These are phyloP conservation scores for Carex pumila DNA, from an alignment of 176 grass and related monocot genomes.

Conservation along the genomic window DNA sequence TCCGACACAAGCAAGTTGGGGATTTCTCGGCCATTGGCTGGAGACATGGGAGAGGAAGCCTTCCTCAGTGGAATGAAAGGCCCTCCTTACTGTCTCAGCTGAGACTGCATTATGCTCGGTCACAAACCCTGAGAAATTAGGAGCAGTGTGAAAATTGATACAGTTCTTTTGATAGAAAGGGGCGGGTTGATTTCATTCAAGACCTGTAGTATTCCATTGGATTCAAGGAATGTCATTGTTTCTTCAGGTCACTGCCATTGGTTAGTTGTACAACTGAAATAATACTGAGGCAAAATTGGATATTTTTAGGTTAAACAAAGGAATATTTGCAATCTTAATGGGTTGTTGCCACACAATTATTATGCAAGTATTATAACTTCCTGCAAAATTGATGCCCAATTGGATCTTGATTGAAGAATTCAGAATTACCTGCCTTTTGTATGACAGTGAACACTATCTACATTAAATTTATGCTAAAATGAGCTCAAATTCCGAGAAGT, in stretches of 20 bases:
- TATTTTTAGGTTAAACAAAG: not conserved
- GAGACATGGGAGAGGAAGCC: conserved; percentile 67
- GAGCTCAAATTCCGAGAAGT: not conserved
- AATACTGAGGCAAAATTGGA: not conserved
- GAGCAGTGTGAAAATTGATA: not conserved
- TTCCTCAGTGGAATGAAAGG: conserved; percentile 58
- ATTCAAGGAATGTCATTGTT: not conserved
- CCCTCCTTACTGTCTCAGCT: conserved; percentile 39
- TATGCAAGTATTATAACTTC: not conserved
- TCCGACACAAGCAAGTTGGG: conserved; percentile 57
- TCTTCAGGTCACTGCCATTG: not conserved
- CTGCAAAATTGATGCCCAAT: not conserved
- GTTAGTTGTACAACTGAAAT: not conserved
- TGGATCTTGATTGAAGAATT: not conserved
- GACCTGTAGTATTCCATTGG: not conserved
- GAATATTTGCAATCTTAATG: not conserved
- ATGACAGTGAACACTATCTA: not conserved
- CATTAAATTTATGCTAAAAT: not conserved
- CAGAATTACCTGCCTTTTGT: not conserved
- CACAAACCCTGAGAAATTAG: conserved; percentile 38
- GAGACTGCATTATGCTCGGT: conserved; percentile 44
- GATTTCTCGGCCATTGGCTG: conserved; percentile 50
- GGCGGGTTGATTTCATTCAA: not conserved
- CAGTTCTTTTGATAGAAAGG: not conserved
- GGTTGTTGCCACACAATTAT: not conserved